A percentile compares a stretch with the other conserved stretches of the same genome.
Conservation (phyloP, 106 monocot genomes). For the Dendrobium chrysotoxum region DNA sequence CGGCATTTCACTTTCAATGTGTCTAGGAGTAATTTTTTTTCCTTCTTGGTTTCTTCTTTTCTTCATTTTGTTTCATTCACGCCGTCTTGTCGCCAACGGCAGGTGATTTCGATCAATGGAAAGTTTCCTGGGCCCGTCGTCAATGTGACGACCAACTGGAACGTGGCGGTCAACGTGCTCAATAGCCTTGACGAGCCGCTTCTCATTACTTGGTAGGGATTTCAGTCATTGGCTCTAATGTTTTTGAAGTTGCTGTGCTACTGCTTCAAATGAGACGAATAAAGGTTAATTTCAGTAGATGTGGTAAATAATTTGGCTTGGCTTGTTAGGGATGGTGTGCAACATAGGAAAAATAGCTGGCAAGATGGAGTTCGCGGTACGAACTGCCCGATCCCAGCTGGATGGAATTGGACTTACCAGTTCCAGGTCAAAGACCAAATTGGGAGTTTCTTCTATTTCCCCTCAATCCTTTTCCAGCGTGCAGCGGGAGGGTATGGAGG, state of each 20-base stretch:
- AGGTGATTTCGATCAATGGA: conserved; percentile 72
- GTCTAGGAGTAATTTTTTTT: neutral
- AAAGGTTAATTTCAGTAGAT: neutral
- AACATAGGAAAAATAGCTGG: conserved; percentile 76
- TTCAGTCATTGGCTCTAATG: neutral
- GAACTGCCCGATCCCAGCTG: conserved; percentile 80
- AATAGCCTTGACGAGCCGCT: conserved; percentile 75
- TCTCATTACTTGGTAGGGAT: conserved; percentile 60
- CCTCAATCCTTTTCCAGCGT: conserved; percentile 61
- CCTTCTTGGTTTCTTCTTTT: neutral
- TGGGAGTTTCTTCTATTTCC: conserved; percentile 89
- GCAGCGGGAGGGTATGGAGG: conserved; percentile 78
- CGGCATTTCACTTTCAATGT: too few relatives aligned
- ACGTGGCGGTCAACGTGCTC: conserved; percentile 69
- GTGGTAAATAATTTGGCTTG: neutral
- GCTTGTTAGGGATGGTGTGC: conserved; percentile 55
- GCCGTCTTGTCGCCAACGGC: neutral
- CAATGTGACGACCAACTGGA: conserved; percentile 76
- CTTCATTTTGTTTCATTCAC: neutral
- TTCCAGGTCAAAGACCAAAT: conserved; percentile 96
- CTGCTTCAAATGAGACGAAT: neutral
- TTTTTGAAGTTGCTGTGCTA: neutral
- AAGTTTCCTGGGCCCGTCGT: conserved; percentile 75
- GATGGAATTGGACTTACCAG: conserved; percentile 94
- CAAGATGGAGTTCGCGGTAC: conserved; percentile 92